phyloP scores from a whole-genome alignment of 1,139 yeast species.

The Arxiozyma slooffiae region DNA sequence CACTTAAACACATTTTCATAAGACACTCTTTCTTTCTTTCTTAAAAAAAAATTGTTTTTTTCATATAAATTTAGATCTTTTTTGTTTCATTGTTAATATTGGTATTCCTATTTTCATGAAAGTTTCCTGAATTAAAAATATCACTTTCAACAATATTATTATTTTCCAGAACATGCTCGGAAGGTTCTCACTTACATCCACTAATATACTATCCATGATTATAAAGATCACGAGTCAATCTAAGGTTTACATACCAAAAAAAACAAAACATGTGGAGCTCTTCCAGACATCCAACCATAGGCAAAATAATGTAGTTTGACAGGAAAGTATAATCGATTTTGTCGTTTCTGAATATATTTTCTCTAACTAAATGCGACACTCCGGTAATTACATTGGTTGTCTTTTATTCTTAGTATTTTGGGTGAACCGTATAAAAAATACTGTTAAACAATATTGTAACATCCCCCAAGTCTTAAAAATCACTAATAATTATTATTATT shows the following conservation, averaged over 20 bases:
- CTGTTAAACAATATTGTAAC: conserved; percentile 61
- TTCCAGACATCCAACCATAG: conserved; percentile 83
- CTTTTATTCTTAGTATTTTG: conserved; percentile 1
- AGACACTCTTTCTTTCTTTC: conserved; percentile 49
- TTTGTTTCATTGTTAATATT: conserved; percentile 10
- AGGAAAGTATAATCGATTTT: conserved; percentile 77
- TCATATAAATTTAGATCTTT: conserved; percentile 17
- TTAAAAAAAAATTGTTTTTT: conserved; percentile 31
- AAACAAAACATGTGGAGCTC: conserved; percentile 87
- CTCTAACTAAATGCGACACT: conserved; percentile 90
- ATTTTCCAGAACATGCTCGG: neutral
- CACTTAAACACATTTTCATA: conserved; percentile 69
- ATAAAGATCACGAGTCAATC: conserved; percentile 29
- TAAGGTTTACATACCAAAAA: conserved; percentile 60
- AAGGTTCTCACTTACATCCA: conserved; percentile 40
- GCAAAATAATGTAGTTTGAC: conserved; percentile 92
- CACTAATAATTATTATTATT: too few relatives aligned
- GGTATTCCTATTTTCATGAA: neutral
- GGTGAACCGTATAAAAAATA: conserved; percentile 43
- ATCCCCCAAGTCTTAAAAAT: too few relatives aligned
- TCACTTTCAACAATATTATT: too few relatives aligned
- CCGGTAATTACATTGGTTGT: conserved; percentile 55
- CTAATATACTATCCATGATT: conserved; percentile 84
- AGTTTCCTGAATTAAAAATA: neutral
- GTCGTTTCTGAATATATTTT: conserved; percentile 75